These are phyloP conservation scores for Petunia hybrid DNA, from an alignment of 305 asterid species.

Conservation along the genomic window DNA sequence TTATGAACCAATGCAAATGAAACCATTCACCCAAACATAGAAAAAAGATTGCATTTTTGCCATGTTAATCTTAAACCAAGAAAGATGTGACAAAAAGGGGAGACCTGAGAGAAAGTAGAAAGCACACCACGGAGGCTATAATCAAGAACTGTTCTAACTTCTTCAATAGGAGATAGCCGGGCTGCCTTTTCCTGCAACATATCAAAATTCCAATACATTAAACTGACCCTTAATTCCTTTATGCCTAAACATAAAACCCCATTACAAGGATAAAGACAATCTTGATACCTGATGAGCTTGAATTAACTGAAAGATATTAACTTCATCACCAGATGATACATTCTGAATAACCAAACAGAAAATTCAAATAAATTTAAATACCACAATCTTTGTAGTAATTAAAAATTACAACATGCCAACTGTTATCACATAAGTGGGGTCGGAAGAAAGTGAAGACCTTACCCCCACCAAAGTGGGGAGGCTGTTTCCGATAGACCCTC, in stretches of 20 bases:
- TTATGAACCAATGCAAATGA: not conserved
- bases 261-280: not conserved
- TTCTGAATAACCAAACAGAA: conserved; percentile 39
- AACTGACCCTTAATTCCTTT: conserved; percentile 1
- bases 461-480: too few species aligned
- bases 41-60: not conserved
- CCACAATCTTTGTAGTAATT: not conserved
- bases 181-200: conserved; percentile 76
- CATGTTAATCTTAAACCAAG: not conserved
- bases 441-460: too few species aligned
- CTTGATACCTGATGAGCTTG: conserved; percentile 83
- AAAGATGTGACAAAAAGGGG: not conserved
- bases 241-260: not conserved
- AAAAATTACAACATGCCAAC: too few species aligned
- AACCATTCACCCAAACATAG: not conserved
- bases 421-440: not conserved
- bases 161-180: conserved; percentile 81
- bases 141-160: conserved; percentile 77
- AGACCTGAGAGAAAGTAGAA: conserved; percentile 87
- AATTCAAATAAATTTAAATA: conserved; percentile 7
- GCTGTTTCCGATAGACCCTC: too few species aligned
- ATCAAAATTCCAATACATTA: conserved; percentile 9
- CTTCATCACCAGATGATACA: conserved; percentile 46
- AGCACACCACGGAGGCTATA: conserved; percentile 83
- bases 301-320: conserved; percentile 63